A percentile compares a stretch with the other conserved stretches of the same genome.
These are phyloP conservation scores for Agrostemma githago DNA, from an alignment of 148 eudicot genomes.

Conservation along the genomic window DNA sequence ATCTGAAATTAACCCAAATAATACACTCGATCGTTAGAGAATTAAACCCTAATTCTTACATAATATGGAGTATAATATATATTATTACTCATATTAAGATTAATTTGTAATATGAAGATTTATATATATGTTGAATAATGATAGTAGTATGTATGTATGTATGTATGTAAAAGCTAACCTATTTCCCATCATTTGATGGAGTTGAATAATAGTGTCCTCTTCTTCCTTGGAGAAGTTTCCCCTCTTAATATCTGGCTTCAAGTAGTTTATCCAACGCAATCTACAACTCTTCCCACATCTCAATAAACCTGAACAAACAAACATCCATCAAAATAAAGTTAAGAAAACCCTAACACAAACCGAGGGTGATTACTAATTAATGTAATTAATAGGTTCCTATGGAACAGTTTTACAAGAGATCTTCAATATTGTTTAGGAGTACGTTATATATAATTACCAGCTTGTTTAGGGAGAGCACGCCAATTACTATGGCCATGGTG, in stretches of 20 bases:
- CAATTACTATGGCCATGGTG: slow-evolving; percentile 62
- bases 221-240: slow-evolving; percentile 66
- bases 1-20: slow-evolving; percentile 28
- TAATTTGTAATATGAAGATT: too few relatives aligned
- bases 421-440: too few relatives aligned
- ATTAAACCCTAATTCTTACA: not conserved
- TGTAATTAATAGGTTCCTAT: too few relatives aligned
- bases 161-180: slow-evolving; percentile 31
- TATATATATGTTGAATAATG: not conserved
- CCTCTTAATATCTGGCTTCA: slow-evolving; percentile 69
- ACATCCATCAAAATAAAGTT: not conserved
- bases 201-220: slow-evolving; percentile 56
- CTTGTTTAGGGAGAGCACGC: slow-evolving; percentile 60
- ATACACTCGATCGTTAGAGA: not conserved
- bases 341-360: too few relatives aligned
- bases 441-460: slow-evolving; percentile 33
- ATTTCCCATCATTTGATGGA: slow-evolving; percentile 69
- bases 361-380: too few relatives aligned
- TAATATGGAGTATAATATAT: too few relatives aligned
- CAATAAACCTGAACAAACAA: slow-evolving; percentile 40
- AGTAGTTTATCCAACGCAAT: slow-evolving; percentile 66
- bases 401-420: too few relatives aligned
- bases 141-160: not conserved
- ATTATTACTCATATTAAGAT: too few relatives aligned
- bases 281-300: slow-evolving; percentile 87